Percentiles rank a stretch among this genome's conserved stretches.
Evolutionary conservation across 768 basidiomycete species (phyloP).

Genomic region (Candolleomyces aberdarensis): DNA sequence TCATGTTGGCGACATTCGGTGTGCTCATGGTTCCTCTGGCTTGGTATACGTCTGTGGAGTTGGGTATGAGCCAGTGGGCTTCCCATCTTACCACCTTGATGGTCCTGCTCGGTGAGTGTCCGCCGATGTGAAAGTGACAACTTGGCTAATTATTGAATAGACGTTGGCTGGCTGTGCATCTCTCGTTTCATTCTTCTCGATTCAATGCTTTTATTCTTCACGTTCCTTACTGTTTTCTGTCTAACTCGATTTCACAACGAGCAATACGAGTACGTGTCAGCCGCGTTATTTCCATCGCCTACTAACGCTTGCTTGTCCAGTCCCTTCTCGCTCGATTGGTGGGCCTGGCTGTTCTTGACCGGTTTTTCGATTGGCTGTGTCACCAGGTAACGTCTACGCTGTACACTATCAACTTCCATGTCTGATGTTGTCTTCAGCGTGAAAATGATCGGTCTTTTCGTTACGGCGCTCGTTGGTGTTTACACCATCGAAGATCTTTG

Average conservation of each 20-base stretch:
- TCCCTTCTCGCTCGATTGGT: constrained; percentile 96
- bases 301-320: constrained; percentile 34
- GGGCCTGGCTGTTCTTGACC: constrained; percentile 91
- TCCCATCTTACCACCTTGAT: constrained; percentile 92
- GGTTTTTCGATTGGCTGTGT: constrained; percentile 95
- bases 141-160: constrained; percentile 36
- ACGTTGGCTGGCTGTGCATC: constrained; percentile 95
- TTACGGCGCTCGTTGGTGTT: constrained; percentile 89
- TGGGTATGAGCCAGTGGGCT: constrained; percentile 87
- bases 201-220: constrained; percentile 99
- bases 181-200: constrained; percentile 97
- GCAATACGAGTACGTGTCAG: constrained; percentile 74
- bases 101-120: constrained; percentile 78
- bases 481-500: constrained; percentile 98
- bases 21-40: constrained; percentile 93
- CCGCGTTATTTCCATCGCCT: background rate
- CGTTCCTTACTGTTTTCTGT: constrained; percentile 93
- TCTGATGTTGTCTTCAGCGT: constrained; percentile 50
- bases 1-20: constrained; percentile 92
- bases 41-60: constrained; percentile 95
- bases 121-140: background rate
- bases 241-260: constrained; percentile 97
- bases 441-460: constrained; percentile 95
- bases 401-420: background rate
- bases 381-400: constrained; percentile 55